These are phyloP conservation scores for Talaromyces sp. DNA, from an alignment of 2,329 filamentous ascomycete species.

Conservation along the genomic window DNA sequence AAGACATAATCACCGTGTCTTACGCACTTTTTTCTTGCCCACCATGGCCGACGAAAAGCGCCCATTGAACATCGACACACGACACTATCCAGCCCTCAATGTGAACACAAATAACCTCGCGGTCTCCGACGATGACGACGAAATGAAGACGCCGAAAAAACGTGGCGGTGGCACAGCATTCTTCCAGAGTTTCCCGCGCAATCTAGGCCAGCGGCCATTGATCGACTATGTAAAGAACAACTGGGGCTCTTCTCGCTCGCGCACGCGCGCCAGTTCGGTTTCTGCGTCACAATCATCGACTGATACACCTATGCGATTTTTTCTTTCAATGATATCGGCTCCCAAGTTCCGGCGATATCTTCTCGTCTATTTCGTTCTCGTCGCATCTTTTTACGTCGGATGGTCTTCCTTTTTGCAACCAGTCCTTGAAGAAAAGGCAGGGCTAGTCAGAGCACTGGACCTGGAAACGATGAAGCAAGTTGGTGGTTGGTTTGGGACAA, in stretches of 20 bases:
- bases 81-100: neutral
- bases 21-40: neutral
- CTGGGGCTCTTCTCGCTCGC: conserved; percentile 24
- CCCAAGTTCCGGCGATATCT: conserved; percentile 39
- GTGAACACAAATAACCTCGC: conserved; percentile 23
- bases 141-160: neutral
- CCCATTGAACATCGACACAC: neutral
- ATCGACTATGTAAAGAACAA: conserved; percentile 35
- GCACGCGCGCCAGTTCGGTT: neutral
- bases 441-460: conserved; percentile 28
- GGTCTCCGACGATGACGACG: conserved; percentile 17
- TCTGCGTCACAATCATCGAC: neutral
- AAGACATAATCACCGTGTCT: neutral
- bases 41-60: conserved; percentile 7
- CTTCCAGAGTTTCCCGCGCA: conserved; percentile 10
- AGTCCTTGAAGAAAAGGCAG: conserved; percentile 25
- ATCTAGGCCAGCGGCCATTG: conserved; percentile 21
- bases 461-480: conserved; percentile 19
- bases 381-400: conserved; percentile 24
- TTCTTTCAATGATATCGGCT: conserved; percentile 29
- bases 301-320: conserved; percentile 16
- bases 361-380: conserved; percentile 28
- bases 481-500: conserved; percentile 42
- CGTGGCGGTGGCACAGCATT: conserved; percentile 1
- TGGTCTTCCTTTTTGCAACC: conserved; percentile 31